Evolutionary conservation across 129 eudicot genomes (phyloP), one percentile per base, ranked within the genome.

Genomic region (Flaveria trinervia): DNA sequence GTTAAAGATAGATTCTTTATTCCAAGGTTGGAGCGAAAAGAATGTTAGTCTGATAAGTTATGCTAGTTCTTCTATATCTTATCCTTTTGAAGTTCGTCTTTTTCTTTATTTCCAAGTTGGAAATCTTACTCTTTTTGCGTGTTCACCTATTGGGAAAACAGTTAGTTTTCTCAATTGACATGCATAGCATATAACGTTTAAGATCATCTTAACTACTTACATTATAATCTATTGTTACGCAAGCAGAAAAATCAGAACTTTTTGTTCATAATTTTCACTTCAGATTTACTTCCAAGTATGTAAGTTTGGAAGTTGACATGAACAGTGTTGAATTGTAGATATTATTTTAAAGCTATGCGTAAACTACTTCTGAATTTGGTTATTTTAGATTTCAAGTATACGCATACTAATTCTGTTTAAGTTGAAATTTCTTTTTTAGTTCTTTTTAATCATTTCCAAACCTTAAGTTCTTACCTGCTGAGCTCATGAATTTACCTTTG

Each of bases 71-170:
- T 36, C 41, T 36, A 36, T 36, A 36, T 36, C 41, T 36, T 36
- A 36, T 36, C 8, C 41, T 36, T 36, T 48, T 23, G 26, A 71
- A 71, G 44, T 30, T 69, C 7, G 22, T 77, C 36, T 56, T 69
- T 78, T 78, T 78, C 69, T n/a, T 7, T 71, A 52, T 60, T 59
- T 26, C 62, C 76, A 25, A 56, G 17, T 56, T 28, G 60, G 16
- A 59, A 77, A 23, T 18, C 1, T 18, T 68, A 22, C 59, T 77
- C 14, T 56, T 12, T 77, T 13, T 54, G 68, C 55, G 55, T 77
- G 68, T 54, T 22, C 20, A 56, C 12, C 22, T 55, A 57, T 16
- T 54, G 57, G 46, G 60, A 9, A 15, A 41, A 23, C 15, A 23
- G 59, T 26, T 69, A 30, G 14, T 52, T 64, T 67, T 15, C 44